Evolutionary conservation across 1,139 yeast species (phyloP).

Genomic region (Yamadazyma atlantica): DNA sequence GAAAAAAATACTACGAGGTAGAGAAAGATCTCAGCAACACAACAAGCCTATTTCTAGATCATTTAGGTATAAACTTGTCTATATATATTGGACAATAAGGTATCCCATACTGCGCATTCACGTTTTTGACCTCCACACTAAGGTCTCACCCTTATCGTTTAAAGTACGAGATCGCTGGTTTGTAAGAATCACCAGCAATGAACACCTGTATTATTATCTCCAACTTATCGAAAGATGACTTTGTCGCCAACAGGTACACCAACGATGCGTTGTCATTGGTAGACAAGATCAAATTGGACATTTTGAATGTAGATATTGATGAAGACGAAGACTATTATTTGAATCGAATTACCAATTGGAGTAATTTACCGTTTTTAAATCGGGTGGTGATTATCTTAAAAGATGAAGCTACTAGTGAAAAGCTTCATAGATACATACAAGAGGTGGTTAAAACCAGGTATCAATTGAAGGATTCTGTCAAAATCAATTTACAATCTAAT

Average conservation of each 20-base stretch:
- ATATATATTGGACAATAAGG: too few relatives aligned
- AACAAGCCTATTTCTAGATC: too few relatives aligned
- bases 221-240: constrained; percentile 33
- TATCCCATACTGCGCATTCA: background rate
- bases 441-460: constrained; percentile 7
- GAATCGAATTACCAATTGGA: constrained; percentile 42
- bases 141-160: background rate
- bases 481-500: constrained; percentile 43
- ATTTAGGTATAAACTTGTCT: too few relatives aligned
- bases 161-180: background rate
- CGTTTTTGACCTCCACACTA: background rate
- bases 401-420: constrained; percentile 29
- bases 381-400: constrained; percentile 42
- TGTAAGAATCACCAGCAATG: constrained; percentile 3
- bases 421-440: constrained; percentile 23
- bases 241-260: constrained; percentile 17
- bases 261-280: constrained; percentile 26
- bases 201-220: constrained; percentile 41
- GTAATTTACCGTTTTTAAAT: constrained; percentile 41
- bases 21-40: too few relatives aligned
- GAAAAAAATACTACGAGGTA: background rate
- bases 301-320: constrained; percentile 25
- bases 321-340: constrained; percentile 24
- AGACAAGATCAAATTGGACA: constrained; percentile 35
- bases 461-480: constrained; percentile 15